phyloP scores from a whole-genome alignment of 371 early-diverging fungal genomes.

The Rhizopus sp. region DNA sequence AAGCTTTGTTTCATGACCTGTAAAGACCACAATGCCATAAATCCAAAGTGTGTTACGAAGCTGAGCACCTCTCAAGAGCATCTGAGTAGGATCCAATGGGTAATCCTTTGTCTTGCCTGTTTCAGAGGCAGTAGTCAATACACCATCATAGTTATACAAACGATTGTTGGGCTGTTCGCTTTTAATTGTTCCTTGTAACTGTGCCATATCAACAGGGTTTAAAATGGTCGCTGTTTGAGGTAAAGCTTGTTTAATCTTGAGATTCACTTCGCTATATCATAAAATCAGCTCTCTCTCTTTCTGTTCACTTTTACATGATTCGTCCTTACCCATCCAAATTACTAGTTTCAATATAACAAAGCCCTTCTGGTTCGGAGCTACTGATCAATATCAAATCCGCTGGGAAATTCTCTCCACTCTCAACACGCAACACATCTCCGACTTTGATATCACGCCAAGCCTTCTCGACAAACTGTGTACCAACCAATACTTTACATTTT shows the following conservation, averaged over 20 bases:
- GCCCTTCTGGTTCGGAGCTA: constrained; percentile 82
- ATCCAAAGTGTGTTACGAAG: constrained; percentile 84
- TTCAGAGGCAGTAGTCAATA: constrained; percentile 53
- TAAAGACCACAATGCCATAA: constrained; percentile 77
- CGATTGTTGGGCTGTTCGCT: constrained; percentile 82
- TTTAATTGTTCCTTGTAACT: constrained; percentile 55
- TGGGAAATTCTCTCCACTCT: constrained; percentile 87
- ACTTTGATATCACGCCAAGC: constrained; percentile 83
- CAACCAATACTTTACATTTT: constrained; percentile 65
- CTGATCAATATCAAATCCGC: constrained; percentile 92
- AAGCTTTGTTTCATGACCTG: constrained; percentile 85
- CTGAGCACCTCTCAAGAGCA: constrained; percentile 72
- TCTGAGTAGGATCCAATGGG: constrained; percentile 74
- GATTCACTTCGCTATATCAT: constrained; percentile 73
- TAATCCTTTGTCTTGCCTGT: constrained; percentile 58
- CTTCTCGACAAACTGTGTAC: constrained; percentile 63
- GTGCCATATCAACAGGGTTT: constrained; percentile 53
- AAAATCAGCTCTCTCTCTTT: not conserved
- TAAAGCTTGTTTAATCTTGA: constrained; percentile 83
- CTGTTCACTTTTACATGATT: not conserved
- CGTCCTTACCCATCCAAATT: constrained; percentile 59
- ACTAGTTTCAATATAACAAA: constrained; percentile 95
- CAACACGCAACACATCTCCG: constrained; percentile 90
- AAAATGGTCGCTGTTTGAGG: constrained; percentile 66
- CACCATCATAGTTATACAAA: constrained; percentile 79